phyloP scores from a whole-genome alignment of 768 basidiomycete species.

The Amanita muscaria region DNA sequence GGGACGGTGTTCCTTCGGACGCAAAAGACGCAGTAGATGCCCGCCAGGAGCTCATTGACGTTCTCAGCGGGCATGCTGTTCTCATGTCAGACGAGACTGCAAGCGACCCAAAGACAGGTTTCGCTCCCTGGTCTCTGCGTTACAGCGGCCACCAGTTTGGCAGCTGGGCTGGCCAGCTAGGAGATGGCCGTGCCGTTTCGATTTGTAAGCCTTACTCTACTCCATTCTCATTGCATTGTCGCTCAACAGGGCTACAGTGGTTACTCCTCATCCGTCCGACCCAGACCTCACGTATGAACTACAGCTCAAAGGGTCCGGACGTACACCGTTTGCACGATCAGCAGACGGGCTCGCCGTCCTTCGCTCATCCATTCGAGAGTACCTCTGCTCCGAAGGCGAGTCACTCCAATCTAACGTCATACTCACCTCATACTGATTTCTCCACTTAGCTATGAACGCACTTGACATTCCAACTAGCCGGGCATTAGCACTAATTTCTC shows the following conservation, averaged over 20 bases:
- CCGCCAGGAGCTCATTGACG: slow-evolving; percentile 68
- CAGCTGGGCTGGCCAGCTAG: slow-evolving; percentile 87
- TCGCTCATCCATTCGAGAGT: slow-evolving; percentile 93
- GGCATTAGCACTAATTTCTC: slow-evolving; percentile 68
- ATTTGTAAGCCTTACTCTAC: slow-evolving; percentile 34
- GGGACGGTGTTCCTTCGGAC: slow-evolving; percentile 22
- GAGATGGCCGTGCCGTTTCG: slow-evolving; percentile 92
- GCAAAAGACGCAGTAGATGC: slow-evolving; percentile 31
- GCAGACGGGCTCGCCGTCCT: slow-evolving; percentile 95
- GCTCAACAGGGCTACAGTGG: slow-evolving; percentile 35
- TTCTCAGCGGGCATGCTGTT: slow-evolving; percentile 69
- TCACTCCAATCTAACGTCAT: neutral
- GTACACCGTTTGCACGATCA: slow-evolving; percentile 87
- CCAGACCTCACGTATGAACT: slow-evolving; percentile 62
- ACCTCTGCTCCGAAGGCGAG: slow-evolving; percentile 82
- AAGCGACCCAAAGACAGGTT: slow-evolving; percentile 19
- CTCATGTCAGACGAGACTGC: slow-evolving; percentile 40
- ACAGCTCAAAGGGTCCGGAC: slow-evolving; percentile 90
- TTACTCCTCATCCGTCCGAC: slow-evolving; percentile 62
- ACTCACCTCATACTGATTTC: neutral
- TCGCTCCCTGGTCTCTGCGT: slow-evolving; percentile 80
- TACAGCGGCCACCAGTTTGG: slow-evolving; percentile 94
- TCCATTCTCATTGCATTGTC: slow-evolving; percentile 1
- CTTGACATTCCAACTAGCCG: slow-evolving; percentile 85
- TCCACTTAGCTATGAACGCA: slow-evolving; percentile 42